These are phyloP conservation scores for Curvularia spicifera DNA, from an alignment of 2,329 filamentous ascomycete genomes.

Conservation along the genomic window DNA sequence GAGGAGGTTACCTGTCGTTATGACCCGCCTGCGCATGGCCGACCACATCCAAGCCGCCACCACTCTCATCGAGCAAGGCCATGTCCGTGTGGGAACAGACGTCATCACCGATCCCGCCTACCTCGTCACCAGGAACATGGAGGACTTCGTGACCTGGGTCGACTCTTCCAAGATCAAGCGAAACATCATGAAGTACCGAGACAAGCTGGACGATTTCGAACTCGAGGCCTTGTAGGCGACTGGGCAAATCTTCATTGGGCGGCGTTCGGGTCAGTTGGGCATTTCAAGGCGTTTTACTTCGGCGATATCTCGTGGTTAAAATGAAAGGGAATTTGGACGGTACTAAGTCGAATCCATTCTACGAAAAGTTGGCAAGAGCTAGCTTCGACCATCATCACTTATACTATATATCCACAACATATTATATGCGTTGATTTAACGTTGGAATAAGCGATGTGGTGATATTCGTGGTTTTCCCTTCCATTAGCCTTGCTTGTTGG, in stretches of 20 bases:
- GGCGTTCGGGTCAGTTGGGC: constrained; percentile 32
- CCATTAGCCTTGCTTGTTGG: neutral
- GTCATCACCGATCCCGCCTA: constrained; percentile 90
- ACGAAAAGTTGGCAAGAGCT: neutral
- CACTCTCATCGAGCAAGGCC: constrained; percentile 91
- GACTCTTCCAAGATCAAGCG: constrained; percentile 97
- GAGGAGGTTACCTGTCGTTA: constrained; percentile 82
- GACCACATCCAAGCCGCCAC: constrained; percentile 81
- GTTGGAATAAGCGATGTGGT: neutral
- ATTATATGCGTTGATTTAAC: too few species aligned
- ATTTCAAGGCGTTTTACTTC: constrained; percentile 26
- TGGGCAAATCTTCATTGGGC: constrained; percentile 8
- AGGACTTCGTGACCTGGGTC: constrained; percentile 97
- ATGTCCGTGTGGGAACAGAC: constrained; percentile 89
- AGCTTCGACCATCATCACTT: neutral
- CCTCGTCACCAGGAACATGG: constrained; percentile 84
- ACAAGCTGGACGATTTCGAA: constrained; percentile 96
- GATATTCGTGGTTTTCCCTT: neutral
- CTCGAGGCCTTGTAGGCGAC: constrained; percentile 53
- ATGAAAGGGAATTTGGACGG: neutral
- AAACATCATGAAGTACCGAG: constrained; percentile 92
- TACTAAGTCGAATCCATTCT: neutral
- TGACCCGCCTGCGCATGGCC: constrained; percentile 90
- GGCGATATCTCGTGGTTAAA: constrained; percentile 19
- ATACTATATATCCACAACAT: neutral